phyloP scores from a whole-genome alignment of 139 green algal genomes.

The Coelastrella sp. region DNA sequence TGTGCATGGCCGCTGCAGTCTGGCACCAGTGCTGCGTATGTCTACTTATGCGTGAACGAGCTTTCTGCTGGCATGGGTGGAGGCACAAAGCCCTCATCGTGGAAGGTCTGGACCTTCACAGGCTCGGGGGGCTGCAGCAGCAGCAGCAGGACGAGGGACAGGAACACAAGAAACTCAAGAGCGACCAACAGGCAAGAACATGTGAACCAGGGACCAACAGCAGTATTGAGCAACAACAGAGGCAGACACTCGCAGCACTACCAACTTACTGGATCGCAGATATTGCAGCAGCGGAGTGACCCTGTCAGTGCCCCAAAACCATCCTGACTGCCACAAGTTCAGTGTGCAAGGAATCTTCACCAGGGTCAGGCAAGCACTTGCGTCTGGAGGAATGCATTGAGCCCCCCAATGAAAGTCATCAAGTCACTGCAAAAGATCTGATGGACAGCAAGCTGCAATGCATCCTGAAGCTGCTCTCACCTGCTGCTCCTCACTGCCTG shows the following conservation, averaged over 20 bases:
- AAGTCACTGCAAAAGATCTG: no score
- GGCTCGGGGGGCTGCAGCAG: conserved; percentile 24
- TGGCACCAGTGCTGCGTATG: background rate
- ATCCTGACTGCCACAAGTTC: no score
- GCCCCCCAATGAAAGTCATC: no score
- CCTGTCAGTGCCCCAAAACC: background rate
- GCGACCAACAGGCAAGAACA: background rate
- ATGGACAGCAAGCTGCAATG: background rate
- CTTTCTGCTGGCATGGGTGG: conserved; percentile 18
- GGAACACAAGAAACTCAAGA: background rate
- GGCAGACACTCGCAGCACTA: background rate
- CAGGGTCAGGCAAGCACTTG: background rate
- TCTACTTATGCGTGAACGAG: conserved; percentile 16
- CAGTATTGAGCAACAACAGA: background rate
- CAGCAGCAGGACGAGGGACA: background rate
- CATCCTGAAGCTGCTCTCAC: background rate
- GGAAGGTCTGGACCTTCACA: conserved; percentile 24
- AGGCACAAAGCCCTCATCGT: conserved; percentile 44
- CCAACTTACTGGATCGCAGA: background rate
- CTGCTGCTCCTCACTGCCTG: conserved; percentile 43
- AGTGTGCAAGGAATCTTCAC: no score
- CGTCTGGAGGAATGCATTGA: background rate
- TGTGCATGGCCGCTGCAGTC: no score
- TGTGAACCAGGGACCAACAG: background rate
- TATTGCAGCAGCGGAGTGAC: background rate